Evolutionary conservation across 2,329 filamentous ascomycete genomes (phyloP).

Genomic region (Xylaria sp.): DNA sequence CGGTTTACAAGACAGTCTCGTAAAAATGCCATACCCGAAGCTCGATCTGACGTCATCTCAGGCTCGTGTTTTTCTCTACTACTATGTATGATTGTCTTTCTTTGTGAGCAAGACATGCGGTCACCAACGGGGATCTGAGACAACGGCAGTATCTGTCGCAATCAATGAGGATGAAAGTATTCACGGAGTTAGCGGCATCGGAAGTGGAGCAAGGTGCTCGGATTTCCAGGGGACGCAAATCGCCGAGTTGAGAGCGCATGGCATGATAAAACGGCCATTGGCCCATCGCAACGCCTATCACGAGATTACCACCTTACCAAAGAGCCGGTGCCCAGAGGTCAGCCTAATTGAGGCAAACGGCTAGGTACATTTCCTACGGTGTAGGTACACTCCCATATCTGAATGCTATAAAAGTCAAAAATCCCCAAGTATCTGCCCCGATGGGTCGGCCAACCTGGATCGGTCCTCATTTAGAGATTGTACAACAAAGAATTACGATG

Average conservation of each 20-base stretch:
- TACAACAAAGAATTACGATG: conserved; percentile 15
- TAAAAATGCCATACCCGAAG: neutral
- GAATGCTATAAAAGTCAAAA: neutral
- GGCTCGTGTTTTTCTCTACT: too few relatives aligned
- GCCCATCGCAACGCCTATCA: conserved; percentile 25
- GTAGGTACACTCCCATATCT: neutral
- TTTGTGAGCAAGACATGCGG: neutral
- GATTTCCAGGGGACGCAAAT: conserved; percentile 11
- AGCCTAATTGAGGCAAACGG: conserved; percentile 10
- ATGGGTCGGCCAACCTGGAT: neutral
- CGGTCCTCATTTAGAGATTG: conserved; percentile 1
- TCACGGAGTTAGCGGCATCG: conserved; percentile 14
- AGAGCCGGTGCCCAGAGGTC: neutral
- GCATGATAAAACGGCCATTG: conserved; percentile 28
- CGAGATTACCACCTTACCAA: conserved; percentile 18
- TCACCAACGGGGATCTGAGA: neutral
- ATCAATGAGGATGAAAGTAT: neutral
- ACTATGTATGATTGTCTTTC: neutral
- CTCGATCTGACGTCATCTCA: too few relatives aligned
- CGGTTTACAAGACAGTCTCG: neutral
- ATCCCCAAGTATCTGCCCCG: neutral
- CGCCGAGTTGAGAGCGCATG: conserved; percentile 22
- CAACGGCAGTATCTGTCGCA: neutral
- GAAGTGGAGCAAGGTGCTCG: conserved; percentile 8
- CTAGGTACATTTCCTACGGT: neutral